These are phyloP conservation scores for Coix lacrymajobi DNA, from an alignment of 176 grass and related monocot species.

Conservation along the genomic window DNA sequence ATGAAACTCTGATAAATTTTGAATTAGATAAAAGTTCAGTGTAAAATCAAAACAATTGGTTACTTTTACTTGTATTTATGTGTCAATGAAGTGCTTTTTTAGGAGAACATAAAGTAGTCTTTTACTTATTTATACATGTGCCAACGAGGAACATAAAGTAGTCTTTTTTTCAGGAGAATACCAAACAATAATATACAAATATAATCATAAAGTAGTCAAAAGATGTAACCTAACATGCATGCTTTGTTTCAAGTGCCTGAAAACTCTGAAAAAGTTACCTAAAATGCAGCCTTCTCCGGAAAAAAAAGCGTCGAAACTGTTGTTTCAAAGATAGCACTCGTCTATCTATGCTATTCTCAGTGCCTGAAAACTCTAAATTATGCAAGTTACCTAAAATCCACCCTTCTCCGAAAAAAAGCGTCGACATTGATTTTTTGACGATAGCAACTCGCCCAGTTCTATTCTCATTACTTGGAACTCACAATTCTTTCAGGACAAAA, in stretches of 20 bases:
- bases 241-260: background rate
- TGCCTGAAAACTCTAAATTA: background rate
- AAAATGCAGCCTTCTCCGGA: background rate
- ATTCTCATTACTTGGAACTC: background rate
- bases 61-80: background rate
- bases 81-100: background rate
- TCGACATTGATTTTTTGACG: background rate
- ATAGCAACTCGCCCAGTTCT: background rate
- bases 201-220: background rate
- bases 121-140: too few relatives aligned
- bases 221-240: background rate
- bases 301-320: background rate
- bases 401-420: background rate
- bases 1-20: background rate
- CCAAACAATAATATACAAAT: too few relatives aligned
- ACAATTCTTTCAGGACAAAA: constrained; percentile 38
- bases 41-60: background rate
- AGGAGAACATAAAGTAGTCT: too few relatives aligned
- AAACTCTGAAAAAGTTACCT: background rate
- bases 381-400: background rate
- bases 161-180: too few relatives aligned
- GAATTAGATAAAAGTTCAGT: background rate
- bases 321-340: background rate
- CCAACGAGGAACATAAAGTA: too few relatives aligned
- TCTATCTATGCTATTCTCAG: too few relatives aligned